Base-by-base conservation (phyloP, 331 rosid genomes). In the Pyrus hybrid region DNA sequence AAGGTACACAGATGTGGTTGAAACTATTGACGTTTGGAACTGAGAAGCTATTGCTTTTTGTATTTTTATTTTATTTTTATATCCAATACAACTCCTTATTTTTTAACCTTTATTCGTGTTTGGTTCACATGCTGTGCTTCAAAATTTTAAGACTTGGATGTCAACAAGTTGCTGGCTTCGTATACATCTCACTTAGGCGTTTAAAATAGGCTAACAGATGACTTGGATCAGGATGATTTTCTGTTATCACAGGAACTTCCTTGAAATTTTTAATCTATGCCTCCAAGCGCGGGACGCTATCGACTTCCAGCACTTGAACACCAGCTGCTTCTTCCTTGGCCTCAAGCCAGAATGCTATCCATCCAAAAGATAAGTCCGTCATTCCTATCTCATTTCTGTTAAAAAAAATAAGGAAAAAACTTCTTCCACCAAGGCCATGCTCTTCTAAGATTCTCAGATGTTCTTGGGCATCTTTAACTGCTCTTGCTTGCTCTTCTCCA, bases 401-500 rank as follows among this genome's bases (percentile, higher is more conserved):
- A 21, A 68, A 29, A 29, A 29, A 29, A 29, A 29, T 3, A 29
- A 29, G 3, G 3, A 35, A 37, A 9, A 2, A 37, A 3, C 58
- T 65, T 76, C 20, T 63, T 71, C 22, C 74, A 25, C 63, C 60
- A 30, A 81, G 65, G 25, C 77, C 80, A 7, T 57, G 26, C 33
- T 76, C 78, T 45, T 81, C 81, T 41, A 81, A 5, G 49, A 64
- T 58, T 62, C 43, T 41, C 74, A 81, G 72, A 41, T 49, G 13
- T 12, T 81, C 60, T 54, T 45, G 64, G 64, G 77, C 84, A 17
- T 76, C 80, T 30, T 43, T 56, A 13, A 33, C 70, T 43, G 75
- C 84, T n/a, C 60, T 43, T 25, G 13, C 76, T 71, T 57, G 81
- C 65, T 81, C 82, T 73, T 67, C 72, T 62, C 79, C 85, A 57